phyloP scores from a whole-genome alignment of 495 filamentous ascomycete species.

The Penicillium herquei region DNA sequence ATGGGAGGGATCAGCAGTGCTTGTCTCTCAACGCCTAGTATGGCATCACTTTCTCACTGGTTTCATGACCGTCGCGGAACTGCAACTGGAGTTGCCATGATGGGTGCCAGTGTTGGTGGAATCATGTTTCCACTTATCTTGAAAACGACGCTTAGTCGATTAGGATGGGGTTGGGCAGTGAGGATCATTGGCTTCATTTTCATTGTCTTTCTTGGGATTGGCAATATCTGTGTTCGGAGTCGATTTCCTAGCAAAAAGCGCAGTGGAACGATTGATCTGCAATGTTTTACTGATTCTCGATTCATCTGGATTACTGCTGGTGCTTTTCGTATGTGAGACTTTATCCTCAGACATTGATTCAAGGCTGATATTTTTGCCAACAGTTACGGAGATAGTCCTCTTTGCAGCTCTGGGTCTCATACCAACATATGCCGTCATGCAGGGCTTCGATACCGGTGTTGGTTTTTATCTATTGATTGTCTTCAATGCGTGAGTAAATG shows the following conservation, averaged over 20 bases:
- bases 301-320: constrained; percentile 28
- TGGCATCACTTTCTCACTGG: constrained; percentile 31
- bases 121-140: constrained; percentile 59
- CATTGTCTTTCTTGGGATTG: constrained; percentile 45
- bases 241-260: constrained; percentile 21
- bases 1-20: constrained; percentile 54
- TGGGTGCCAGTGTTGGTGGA: constrained; percentile 45
- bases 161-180: constrained; percentile 59
- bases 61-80: constrained; percentile 27
- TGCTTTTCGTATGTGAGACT: constrained; percentile 22
- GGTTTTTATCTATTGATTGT: constrained; percentile 23
- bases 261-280: constrained; percentile 46
- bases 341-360: background rate
- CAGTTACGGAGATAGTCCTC: constrained; percentile 45
- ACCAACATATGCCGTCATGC: constrained; percentile 39
- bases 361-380: background rate
- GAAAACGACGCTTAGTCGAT: constrained; percentile 39
- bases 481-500: constrained; percentile 24
- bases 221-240: constrained; percentile 33
- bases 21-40: constrained; percentile 48
- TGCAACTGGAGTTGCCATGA: constrained; percentile 30
- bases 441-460: constrained; percentile 26
- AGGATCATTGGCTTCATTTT: constrained; percentile 57
- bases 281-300: constrained; percentile 48
- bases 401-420: constrained; percentile 44